Conservation (phyloP, 345 rosid species). For the Rhodomyrtus tomentosa region DNA sequence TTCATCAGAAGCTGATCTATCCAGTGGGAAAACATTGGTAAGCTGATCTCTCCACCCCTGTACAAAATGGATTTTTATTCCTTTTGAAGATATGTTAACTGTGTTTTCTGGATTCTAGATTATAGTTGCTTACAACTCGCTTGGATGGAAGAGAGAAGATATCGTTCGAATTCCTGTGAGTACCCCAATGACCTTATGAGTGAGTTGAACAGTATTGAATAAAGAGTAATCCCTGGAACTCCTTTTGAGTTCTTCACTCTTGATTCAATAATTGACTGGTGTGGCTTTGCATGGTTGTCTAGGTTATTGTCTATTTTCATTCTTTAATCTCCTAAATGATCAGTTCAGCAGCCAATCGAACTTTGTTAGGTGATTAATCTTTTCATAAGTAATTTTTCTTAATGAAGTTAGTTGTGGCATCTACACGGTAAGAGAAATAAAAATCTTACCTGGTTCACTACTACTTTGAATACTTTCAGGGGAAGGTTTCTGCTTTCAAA, state of each 20-base stretch:
- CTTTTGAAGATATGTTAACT: background rate
- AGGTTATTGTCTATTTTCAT: background rate
- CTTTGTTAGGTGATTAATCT: background rate
- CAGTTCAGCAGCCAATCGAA: background rate
- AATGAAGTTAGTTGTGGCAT: background rate
- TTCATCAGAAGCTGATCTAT: slow-evolving; percentile 53
- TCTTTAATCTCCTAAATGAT: background rate
- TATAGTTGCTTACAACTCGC: slow-evolving; percentile 77
- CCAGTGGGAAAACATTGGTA: slow-evolving; percentile 69
- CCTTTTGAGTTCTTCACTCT: background rate
- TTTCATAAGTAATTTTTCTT: background rate
- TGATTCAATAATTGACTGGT: background rate
- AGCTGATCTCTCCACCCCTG: slow-evolving; percentile 5
- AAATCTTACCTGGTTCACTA: background rate
- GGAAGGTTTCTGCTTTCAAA: background rate
- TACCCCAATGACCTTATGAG: background rate
- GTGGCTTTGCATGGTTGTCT: too few species aligned
- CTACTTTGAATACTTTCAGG: background rate
- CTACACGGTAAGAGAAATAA: background rate
- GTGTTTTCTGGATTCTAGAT: slow-evolving; percentile 29
- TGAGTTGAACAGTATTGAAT: background rate
- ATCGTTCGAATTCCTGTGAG: slow-evolving; percentile 83
- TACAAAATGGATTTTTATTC: background rate
- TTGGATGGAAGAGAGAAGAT: slow-evolving; percentile 94
- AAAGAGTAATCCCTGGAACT: background rate